A percentile compares a stretch with the other conserved stretches of the same genome.
These are phyloP conservation scores for Blastobotrys ciferrii DNA, from an alignment of 1,139 yeast species.

Conservation along the genomic window DNA sequence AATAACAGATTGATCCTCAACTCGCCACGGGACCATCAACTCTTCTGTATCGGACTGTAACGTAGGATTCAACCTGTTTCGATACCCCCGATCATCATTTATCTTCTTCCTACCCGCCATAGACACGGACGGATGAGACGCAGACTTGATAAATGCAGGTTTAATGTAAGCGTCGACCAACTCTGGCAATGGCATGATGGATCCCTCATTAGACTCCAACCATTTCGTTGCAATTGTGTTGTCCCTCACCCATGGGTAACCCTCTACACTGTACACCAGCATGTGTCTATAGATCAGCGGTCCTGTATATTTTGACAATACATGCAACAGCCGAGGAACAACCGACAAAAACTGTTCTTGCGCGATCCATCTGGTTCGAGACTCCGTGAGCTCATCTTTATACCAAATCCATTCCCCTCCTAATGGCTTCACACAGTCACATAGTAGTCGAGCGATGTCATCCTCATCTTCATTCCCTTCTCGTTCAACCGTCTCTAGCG, in stretches of 20 bases:
- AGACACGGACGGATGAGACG: conserved; percentile 19
- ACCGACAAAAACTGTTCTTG: conserved; percentile 10
- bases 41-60: background rate
- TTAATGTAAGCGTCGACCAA: conserved; percentile 14
- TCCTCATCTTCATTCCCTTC: background rate
- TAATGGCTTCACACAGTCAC: conserved; percentile 19
- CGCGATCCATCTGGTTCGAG: conserved; percentile 7
- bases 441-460: conserved; percentile 8
- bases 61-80: conserved; percentile 8
- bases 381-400: conserved; percentile 20
- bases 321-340: background rate
- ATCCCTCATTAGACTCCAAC: background rate
- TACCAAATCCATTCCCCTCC: conserved; percentile 27
- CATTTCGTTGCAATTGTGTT: background rate
- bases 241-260: conserved; percentile 5
- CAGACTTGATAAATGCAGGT: conserved; percentile 19
- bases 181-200: background rate
- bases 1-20: conserved; percentile 3
- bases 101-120: conserved; percentile 12
- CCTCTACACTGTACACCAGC: conserved; percentile 4
- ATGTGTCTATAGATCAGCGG: conserved; percentile 11
- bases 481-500: background rate
- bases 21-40: background rate
- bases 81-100: conserved; percentile 5
- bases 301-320: conserved; percentile 10